phyloP scores from a whole-genome alignment of 345 rosid genomes.

The Dimocarpus longan region DNA sequence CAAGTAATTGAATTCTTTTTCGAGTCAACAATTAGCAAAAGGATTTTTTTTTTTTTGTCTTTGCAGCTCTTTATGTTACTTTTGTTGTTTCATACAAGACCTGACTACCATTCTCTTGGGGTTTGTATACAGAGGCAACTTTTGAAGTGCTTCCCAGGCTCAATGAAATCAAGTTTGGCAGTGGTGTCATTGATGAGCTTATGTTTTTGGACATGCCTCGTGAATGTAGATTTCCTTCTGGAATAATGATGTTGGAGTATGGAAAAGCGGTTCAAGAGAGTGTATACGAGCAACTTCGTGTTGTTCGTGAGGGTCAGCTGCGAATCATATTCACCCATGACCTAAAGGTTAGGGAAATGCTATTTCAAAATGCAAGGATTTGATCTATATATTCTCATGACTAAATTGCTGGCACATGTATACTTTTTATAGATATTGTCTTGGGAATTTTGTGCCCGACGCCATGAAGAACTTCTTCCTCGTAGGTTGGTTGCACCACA shows the following conservation, averaged over 20 bases:
- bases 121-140: conserved; percentile 78
- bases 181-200: conserved; percentile 96
- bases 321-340: conserved; percentile 88
- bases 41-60: background rate
- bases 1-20: background rate
- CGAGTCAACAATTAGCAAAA: too few species aligned
- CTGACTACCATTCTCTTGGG: background rate
- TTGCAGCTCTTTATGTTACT: background rate
- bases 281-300: conserved; percentile 96
- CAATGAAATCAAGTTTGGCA: conserved; percentile 92
- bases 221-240: conserved; percentile 75
- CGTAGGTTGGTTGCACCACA: conserved; percentile 95
- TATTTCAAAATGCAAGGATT: conserved; percentile 9
- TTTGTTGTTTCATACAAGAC: background rate
- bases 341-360: conserved; percentile 61
- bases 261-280: conserved; percentile 95
- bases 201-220: conserved; percentile 83
- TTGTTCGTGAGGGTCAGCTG: conserved; percentile 96
- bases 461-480: conserved; percentile 95
- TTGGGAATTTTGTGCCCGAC: conserved; percentile 97
- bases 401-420: conserved; percentile 1
- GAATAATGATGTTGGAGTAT: conserved; percentile 84
- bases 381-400: background rate
- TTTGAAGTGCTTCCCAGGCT: conserved; percentile 95
- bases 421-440: conserved; percentile 65